Evolutionary conservation across 164 flowering plant genomes (phyloP).

Genomic region (Magnolia sinica): DNA sequence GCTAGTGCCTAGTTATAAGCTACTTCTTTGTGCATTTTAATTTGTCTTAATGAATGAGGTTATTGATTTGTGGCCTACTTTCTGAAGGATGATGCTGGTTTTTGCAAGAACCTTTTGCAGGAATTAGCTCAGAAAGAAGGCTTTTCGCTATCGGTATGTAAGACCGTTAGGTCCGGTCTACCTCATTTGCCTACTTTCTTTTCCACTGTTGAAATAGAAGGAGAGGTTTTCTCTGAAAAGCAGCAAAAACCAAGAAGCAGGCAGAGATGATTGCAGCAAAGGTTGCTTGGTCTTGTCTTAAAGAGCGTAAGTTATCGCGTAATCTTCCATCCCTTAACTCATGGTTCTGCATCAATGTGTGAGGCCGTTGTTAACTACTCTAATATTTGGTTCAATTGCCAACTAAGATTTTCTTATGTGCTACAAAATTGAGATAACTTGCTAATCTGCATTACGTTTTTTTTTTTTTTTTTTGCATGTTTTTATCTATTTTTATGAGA

Average conservation of each 20-base stretch:
- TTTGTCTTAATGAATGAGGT: not conserved
- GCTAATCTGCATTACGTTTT: no score
- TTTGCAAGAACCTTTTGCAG: conserved; percentile 56
- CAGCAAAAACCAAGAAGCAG: conserved; percentile 47
- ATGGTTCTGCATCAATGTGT: not conserved
- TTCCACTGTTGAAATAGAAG: conserved; percentile 46
- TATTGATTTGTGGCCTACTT: not conserved
- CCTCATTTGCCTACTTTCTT: conserved; percentile 31
- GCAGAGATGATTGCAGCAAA: conserved; percentile 61
- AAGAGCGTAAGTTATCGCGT: conserved; percentile 34
- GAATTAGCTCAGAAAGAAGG: conserved; percentile 49
- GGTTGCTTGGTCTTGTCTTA: conserved; percentile 40
- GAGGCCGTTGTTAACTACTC: not conserved
- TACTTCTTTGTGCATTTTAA: no score
- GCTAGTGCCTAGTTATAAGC: not conserved
- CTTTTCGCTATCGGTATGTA: conserved; percentile 41
- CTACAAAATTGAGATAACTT: no score
- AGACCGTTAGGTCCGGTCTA: conserved; percentile 35
- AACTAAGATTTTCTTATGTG: no score
- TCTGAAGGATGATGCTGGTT: conserved; percentile 35
- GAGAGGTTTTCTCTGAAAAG: conserved; percentile 36
- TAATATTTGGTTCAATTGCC: no score
- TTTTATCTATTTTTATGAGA: no score
- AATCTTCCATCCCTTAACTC: not conserved
- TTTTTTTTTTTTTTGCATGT: no score